phyloP scores from a whole-genome alignment of 257 asterid species.

The Penstemon eatonii region DNA sequence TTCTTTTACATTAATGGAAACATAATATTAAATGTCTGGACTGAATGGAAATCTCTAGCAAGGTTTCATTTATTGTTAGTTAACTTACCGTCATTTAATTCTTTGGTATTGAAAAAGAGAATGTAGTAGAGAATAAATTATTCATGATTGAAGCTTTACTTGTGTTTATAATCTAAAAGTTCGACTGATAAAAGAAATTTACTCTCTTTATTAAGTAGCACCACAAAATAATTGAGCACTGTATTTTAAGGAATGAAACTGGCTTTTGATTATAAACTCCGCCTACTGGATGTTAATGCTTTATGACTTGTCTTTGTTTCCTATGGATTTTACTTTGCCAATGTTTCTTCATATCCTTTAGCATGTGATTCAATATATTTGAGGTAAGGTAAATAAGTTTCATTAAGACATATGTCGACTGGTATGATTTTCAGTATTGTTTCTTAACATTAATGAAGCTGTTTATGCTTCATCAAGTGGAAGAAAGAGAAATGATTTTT shows the following conservation, averaged over 20 bases:
- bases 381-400: not conserved
- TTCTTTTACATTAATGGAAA: not conserved
- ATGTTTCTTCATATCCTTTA: not conserved
- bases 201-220: not conserved
- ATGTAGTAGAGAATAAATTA: not conserved
- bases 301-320: not conserved
- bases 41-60: not conserved
- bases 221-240: not conserved
- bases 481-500: not conserved
- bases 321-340: conserved; percentile 2
- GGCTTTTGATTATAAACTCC: not conserved
- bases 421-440: not conserved
- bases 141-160: conserved; percentile 2
- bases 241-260: not conserved
- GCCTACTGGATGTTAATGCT: not conserved
- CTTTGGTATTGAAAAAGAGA: not conserved
- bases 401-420: not conserved
- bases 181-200: not conserved
- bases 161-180: not conserved
- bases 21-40: not conserved
- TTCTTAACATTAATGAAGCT: not conserved
- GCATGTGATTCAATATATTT: not conserved
- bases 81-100: not conserved
- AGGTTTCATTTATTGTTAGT: too few species aligned
- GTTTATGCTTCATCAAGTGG: not conserved